Conservation (phyloP, 1,284 basidiomycete genomes). For the Ustilago trichophora region DNA sequence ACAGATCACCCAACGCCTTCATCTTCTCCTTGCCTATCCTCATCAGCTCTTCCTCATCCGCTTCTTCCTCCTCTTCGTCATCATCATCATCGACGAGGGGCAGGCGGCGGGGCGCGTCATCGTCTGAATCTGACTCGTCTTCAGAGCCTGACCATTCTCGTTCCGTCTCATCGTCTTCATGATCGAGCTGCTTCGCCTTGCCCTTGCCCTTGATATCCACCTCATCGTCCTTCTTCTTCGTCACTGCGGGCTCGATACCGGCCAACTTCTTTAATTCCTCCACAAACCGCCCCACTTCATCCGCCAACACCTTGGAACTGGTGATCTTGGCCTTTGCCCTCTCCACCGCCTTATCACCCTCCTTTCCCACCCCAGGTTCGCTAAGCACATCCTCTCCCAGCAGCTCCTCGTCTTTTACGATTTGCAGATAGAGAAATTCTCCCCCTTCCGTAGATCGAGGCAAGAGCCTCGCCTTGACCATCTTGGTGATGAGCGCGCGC, state of each 20-base stretch:
- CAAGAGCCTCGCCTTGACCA: conserved; percentile 53
- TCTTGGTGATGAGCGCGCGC: conserved; percentile 49
- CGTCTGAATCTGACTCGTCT: conserved; percentile 31
- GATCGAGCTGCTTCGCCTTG: conserved; percentile 40
- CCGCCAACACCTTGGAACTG: conserved; percentile 79
- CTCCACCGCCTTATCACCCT: conserved; percentile 67
- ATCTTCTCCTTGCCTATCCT: conserved; percentile 40
- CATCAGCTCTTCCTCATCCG: conserved; percentile 30
- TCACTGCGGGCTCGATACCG: conserved; percentile 12
- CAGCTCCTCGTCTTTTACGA: conserved; percentile 51
- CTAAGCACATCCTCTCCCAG: conserved; percentile 52
- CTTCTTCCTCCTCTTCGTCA: conserved; percentile 10
- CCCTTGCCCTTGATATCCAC: conserved; percentile 23
- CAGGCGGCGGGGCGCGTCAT: conserved; percentile 6
- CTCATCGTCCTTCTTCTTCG: conserved; percentile 1
- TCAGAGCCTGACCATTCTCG: conserved; percentile 50
- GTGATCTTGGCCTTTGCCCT: conserved; percentile 79
- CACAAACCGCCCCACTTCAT: conserved; percentile 72
- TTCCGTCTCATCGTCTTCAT: conserved; percentile 26
- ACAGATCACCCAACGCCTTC: conserved; percentile 42
- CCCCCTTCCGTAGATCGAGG: conserved; percentile 14
- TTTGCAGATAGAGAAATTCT: conserved; percentile 8
- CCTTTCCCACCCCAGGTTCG: not conserved
- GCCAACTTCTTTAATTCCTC: conserved; percentile 65
- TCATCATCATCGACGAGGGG: conserved; percentile 10